Evolutionary conservation across 2,329 filamentous ascomycete genomes (phyloP).

Genomic region (Penicillium janthinellum): DNA sequence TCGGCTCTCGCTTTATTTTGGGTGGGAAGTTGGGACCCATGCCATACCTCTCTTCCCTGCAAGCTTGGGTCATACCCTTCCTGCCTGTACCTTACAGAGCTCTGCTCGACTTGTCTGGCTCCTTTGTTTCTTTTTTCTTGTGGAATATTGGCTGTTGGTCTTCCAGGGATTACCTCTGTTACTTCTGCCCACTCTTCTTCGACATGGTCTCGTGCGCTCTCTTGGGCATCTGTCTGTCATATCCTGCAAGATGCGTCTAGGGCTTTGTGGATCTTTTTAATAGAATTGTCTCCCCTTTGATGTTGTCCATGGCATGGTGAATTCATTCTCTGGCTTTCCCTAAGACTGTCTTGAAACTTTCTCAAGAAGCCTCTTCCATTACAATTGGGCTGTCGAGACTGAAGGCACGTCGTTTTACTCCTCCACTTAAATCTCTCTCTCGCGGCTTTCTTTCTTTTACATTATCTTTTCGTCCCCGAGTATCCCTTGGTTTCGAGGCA

Average conservation of each 20-base stretch:
- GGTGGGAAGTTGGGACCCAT: slow-evolving; percentile 11
- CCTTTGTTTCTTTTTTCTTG: slow-evolving; percentile 26
- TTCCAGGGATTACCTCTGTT: slow-evolving; percentile 30
- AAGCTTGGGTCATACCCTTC: slow-evolving; percentile 21
- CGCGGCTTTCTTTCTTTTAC: background rate
- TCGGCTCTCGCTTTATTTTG: slow-evolving; percentile 13
- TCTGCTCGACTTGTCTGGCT: slow-evolving; percentile 23
- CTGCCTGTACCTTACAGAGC: slow-evolving; percentile 30
- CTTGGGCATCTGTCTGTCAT: slow-evolving; percentile 26
- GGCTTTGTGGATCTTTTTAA: slow-evolving; percentile 25
- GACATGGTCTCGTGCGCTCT: slow-evolving; percentile 34
- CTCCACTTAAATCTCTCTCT: background rate
- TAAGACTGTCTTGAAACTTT: slow-evolving; percentile 1
- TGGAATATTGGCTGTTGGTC: slow-evolving; percentile 29
- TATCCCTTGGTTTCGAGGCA: background rate
- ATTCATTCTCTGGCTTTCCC: background rate
- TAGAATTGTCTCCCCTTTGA: slow-evolving; percentile 26
- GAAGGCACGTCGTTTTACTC: background rate
- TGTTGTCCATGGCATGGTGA: slow-evolving; percentile 11
- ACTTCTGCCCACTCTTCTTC: slow-evolving; percentile 27
- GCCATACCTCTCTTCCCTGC: slow-evolving; percentile 19
- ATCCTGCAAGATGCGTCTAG: slow-evolving; percentile 24
- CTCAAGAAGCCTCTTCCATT: background rate
- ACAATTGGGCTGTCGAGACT: background rate
- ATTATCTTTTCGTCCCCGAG: background rate